phyloP scores from a whole-genome alignment of 495 filamentous ascomycete genomes.

The Podospora pseudocomata region DNA sequence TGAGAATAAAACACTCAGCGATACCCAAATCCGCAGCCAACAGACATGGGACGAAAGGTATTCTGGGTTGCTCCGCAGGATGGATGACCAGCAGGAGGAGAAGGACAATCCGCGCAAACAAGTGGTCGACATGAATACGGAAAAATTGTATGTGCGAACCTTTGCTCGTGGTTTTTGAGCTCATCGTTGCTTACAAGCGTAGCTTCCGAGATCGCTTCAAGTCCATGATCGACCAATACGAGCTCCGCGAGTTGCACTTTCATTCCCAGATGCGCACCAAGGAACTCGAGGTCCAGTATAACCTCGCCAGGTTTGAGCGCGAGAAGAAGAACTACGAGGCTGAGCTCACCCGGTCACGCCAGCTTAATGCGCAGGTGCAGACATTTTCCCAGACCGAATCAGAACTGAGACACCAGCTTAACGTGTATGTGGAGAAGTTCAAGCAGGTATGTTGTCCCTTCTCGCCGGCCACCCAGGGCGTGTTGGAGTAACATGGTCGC shows the following conservation, averaged over 20 bases:
- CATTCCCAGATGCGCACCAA: conserved; percentile 85
- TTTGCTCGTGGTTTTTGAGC: conserved; percentile 4
- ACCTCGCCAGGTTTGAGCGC: conserved; percentile 79
- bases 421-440: conserved; percentile 99
- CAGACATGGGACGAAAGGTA: conserved; percentile 80
- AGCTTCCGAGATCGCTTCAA: conserved; percentile 90
- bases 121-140: conserved; percentile 73
- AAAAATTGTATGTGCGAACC: conserved; percentile 70
- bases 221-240: conserved; percentile 91
- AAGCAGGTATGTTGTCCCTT: conserved; percentile 75
- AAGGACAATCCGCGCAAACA: conserved; percentile 72
- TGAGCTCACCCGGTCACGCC: conserved; percentile 72
- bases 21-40: conserved; percentile 75
- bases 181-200: conserved; percentile 24
- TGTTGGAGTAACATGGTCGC: conserved; percentile 9
- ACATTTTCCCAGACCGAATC: conserved; percentile 96
- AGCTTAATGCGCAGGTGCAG: conserved; percentile 83
- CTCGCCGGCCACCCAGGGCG: conserved; percentile 6
- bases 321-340: conserved; percentile 82
- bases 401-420: conserved; percentile 89
- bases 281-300: conserved; percentile 92
- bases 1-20: conserved; percentile 82
- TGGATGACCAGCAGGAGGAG: conserved; percentile 75
- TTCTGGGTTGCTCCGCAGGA: conserved; percentile 66
- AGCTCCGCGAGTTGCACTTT: conserved; percentile 88